Evolutionary conservation across 2,329 filamentous ascomycete genomes (phyloP).

Genomic region (Aspergillus melleus): DNA sequence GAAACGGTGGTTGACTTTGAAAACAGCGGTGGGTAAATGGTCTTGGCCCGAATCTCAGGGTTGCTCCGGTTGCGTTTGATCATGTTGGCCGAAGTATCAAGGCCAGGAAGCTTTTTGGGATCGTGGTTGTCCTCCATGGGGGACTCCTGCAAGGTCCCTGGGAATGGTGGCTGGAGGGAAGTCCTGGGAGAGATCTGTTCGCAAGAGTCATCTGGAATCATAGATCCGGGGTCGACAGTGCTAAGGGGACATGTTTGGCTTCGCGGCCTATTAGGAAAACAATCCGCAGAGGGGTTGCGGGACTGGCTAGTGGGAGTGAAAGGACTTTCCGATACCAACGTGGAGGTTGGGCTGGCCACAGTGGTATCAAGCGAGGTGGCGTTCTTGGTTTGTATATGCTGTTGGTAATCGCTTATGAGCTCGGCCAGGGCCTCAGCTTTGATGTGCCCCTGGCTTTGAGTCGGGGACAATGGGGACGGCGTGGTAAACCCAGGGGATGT

Average conservation of each 20-base stretch:
- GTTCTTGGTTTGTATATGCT: conserved; percentile 66
- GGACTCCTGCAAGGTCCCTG: conserved; percentile 51
- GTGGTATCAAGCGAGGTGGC: conserved; percentile 65
- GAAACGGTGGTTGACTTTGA: conserved; percentile 44
- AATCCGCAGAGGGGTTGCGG: conserved; percentile 47
- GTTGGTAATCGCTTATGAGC: conserved; percentile 57
- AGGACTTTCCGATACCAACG: conserved; percentile 76
- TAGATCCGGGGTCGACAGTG: conserved; percentile 50
- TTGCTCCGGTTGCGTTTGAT: conserved; percentile 48
- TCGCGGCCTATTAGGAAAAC: conserved; percentile 71
- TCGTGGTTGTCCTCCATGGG: conserved; percentile 53
- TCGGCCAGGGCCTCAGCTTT: conserved; percentile 63
- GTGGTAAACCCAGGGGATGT: conserved; percentile 68
- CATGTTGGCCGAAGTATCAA: conserved; percentile 31
- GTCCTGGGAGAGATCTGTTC: conserved; percentile 59
- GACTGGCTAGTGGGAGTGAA: conserved; percentile 60
- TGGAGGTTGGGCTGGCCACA: conserved; percentile 71
- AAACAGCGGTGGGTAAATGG: conserved; percentile 41
- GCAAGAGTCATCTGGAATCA: conserved; percentile 50
- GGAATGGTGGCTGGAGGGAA: conserved; percentile 39
- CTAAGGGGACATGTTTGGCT: conserved; percentile 84
- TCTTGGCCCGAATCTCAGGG: conserved; percentile 44
- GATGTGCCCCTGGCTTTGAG: conserved; percentile 68
- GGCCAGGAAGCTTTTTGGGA: conserved; percentile 22
- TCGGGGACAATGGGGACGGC: conserved; percentile 69